Evolutionary conservation across 2,329 filamentous ascomycete species (phyloP), one percentile per base, ranked within the genome.

Genomic region (Alternaria postmessia): DNA sequence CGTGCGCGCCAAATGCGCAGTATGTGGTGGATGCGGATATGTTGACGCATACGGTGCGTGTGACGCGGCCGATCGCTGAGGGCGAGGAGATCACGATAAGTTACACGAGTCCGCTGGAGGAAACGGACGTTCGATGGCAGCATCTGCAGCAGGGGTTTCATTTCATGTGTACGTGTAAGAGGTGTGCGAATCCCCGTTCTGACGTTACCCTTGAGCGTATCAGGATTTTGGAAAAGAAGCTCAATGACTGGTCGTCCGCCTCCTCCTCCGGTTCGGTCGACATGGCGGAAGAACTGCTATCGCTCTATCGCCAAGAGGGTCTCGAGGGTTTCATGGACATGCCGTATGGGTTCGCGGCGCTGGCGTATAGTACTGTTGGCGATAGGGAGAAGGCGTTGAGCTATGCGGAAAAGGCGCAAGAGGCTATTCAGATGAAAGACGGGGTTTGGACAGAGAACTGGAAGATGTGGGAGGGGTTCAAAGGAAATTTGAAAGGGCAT

Each of bases 11-110:
- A 4, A 77, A 75, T 52, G 79, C 80, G 1, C 81, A 81, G 62
- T 78, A 80, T 52, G 74, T 78, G 30, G 67, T 81, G 6, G 76
- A 81, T 44, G 61, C 70, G 0, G 48, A 71, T 1, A 61, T 69
- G 18, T 63, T 82, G 4, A 78, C 77, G n/a, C 80, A 81, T 54
- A 72, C 74, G n/a, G 78, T 81, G 0, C 74, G 75, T 43, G 78
- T 75, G 1, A 76, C 75, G 1, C 63, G 79, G 20, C 68, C 71
- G 3, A 74, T 80, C 24, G 60, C 59, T 12, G 18, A 64, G 20
- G 78, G 74, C 12, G 78, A 80, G 48, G 80, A 82, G 59, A 77
- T 82, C 7, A 78, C 72, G 0, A 80, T 82, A 24, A 75, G 79
- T n/a, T 82, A 71, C 74, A 68, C 32, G 54, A 12, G 22, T 4